Percentiles rank a stretch among this genome's conserved stretches.
These are phyloP conservation scores for Punica granatum DNA, from an alignment of 345 rosid species.

Conservation along the genomic window DNA sequence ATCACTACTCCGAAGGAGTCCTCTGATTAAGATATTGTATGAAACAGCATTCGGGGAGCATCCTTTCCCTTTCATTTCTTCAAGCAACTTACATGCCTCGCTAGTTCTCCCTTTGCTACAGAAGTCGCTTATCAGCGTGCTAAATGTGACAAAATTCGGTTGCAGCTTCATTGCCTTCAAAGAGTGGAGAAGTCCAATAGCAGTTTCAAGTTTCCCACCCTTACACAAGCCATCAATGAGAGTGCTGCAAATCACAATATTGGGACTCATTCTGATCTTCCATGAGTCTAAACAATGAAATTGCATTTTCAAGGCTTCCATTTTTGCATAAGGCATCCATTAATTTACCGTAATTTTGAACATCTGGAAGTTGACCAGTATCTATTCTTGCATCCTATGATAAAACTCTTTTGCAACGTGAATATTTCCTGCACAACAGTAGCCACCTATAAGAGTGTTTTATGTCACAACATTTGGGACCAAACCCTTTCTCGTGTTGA, in stretches of 20 bases:
- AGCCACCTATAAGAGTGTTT: constrained; percentile 23
- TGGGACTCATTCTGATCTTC: constrained; percentile 12
- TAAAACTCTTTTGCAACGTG: constrained; percentile 21
- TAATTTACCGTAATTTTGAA: constrained; percentile 7
- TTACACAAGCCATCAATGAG: constrained; percentile 32
- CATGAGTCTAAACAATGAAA: constrained; percentile 10
- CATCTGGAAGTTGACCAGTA: not conserved
- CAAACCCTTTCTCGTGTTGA: constrained; percentile 15
- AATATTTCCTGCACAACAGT: constrained; percentile 18
- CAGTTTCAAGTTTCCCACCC: constrained; percentile 15
- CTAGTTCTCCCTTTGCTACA: constrained; percentile 4
- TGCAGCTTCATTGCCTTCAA: not conserved
- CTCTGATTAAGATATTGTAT: constrained; percentile 14
- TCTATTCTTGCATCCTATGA: constrained; percentile 17
- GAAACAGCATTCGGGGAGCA: constrained; percentile 11
- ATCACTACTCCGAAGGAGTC: constrained; percentile 8
- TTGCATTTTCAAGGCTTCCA: constrained; percentile 15
- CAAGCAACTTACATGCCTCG: constrained; percentile 13
- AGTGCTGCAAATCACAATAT: constrained; percentile 20
- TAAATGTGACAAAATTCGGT: constrained; percentile 15
- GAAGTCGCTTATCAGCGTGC: constrained; percentile 14
- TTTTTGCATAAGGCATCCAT: constrained; percentile 23
- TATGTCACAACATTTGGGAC: constrained; percentile 15
- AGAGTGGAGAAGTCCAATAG: constrained; percentile 3
- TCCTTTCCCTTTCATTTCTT: constrained; percentile 18